phyloP scores from a whole-genome alignment of 1,139 yeast genomes.

The Debaryomyces sp. region DNA sequence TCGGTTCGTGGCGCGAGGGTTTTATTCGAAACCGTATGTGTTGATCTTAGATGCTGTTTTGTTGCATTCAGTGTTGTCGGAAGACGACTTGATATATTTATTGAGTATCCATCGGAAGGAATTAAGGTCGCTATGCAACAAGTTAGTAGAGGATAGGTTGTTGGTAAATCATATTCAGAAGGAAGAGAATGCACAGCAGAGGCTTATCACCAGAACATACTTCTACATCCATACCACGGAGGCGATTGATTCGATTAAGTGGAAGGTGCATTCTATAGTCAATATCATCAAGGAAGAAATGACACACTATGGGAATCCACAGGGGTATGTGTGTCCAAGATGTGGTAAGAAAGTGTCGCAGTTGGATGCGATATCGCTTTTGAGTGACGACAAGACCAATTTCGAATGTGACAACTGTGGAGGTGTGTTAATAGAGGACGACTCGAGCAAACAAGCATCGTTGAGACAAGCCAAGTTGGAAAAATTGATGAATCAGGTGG shows the following conservation, averaged over 20 bases:
- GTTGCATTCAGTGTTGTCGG: slow-evolving; percentile 89
- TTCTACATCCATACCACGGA: slow-evolving; percentile 88
- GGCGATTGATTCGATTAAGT: slow-evolving; percentile 92
- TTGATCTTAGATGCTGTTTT: slow-evolving; percentile 87
- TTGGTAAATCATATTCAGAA: slow-evolving; percentile 70
- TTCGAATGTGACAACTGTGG: slow-evolving; percentile 88
- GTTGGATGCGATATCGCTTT: slow-evolving; percentile 80
- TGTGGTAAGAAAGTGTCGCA: slow-evolving; percentile 83
- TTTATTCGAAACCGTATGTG: slow-evolving; percentile 83
- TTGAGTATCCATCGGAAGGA: slow-evolving; percentile 87
- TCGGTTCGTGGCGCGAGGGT: slow-evolving; percentile 78
- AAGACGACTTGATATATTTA: slow-evolving; percentile 83
- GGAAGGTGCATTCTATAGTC: slow-evolving; percentile 92
- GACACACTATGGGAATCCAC: slow-evolving; percentile 82
- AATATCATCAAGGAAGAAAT: slow-evolving; percentile 78
- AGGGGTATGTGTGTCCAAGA: slow-evolving; percentile 88
- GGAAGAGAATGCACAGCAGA: slow-evolving; percentile 75
- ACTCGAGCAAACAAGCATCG: slow-evolving; percentile 79
- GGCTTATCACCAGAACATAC: slow-evolving; percentile 74
- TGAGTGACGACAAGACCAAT: slow-evolving; percentile 77
- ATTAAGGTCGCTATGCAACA: slow-evolving; percentile 78
- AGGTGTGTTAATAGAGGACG: slow-evolving; percentile 79
- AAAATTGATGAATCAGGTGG: slow-evolving; percentile 83
- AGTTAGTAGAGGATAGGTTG: slow-evolving; percentile 80
- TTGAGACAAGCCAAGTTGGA: slow-evolving; percentile 83